A percentile compares a stretch with the other conserved stretches of the same genome.
Conservation (phyloP, 2,329 filamentous ascomycete species). For the Apiospora aurea region DNA sequence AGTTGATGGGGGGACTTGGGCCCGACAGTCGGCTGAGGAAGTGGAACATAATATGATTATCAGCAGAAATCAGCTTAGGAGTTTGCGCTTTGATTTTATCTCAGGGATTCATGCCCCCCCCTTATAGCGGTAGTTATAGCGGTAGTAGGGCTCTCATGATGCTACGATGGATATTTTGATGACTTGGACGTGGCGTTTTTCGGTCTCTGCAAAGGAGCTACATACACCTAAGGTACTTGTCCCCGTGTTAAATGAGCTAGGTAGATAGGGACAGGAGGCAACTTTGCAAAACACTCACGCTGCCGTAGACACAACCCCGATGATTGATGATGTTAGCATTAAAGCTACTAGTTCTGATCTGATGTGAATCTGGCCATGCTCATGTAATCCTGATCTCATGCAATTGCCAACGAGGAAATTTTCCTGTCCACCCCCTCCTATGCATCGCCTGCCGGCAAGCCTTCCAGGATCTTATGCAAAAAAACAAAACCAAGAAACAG, state of each 20-base stretch:
- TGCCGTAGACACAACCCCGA: neutral
- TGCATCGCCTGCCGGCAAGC: neutral
- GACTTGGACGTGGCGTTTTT: neutral
- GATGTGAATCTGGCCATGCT: neutral
- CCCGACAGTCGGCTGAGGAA: neutral
- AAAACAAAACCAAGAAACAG: neutral
- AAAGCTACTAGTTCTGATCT: slow-evolving; percentile 15
- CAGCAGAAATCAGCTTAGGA: neutral
- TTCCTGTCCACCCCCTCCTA: neutral
- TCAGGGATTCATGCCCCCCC: neutral
- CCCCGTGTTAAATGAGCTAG: neutral
- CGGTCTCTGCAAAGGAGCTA: neutral
- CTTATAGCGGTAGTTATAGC: neutral
- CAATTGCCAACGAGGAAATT: slow-evolving; percentile 1
- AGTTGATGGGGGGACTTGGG: neutral
- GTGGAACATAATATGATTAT: too few relatives aligned
- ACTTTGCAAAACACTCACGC: neutral
- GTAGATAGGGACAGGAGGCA: neutral
- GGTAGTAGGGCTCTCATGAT: neutral
- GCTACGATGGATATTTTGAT: neutral
- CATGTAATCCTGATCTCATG: slow-evolving; percentile 17
- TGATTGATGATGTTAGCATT: slow-evolving; percentile 15
- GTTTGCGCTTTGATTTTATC: neutral
- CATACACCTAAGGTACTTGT: neutral
- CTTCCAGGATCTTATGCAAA: slow-evolving; percentile 16